phyloP scores from a whole-genome alignment of 1,139 yeast genomes.

The Protomyces inundatus region DNA sequence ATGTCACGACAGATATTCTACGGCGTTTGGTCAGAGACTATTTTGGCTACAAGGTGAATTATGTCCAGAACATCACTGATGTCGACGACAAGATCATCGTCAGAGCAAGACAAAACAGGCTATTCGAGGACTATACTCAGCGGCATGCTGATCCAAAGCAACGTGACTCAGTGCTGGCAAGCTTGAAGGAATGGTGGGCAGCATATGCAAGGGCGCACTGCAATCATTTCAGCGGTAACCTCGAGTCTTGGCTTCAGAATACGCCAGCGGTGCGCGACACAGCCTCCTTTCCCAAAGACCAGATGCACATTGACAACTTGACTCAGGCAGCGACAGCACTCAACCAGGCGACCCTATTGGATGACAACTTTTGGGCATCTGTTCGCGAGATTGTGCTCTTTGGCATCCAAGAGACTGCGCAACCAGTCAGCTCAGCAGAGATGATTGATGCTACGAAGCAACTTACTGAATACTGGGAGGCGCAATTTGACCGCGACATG shows the following conservation, averaged over 20 bases:
- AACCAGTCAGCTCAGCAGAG: constrained; percentile 77
- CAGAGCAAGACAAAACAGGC: constrained; percentile 83
- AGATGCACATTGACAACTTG: constrained; percentile 75
- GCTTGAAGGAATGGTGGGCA: constrained; percentile 46
- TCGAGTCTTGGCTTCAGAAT: constrained; percentile 49
- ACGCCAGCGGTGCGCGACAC: constrained; percentile 52
- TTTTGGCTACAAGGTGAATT: constrained; percentile 79
- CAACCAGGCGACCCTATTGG: constrained; percentile 28
- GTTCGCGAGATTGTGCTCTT: constrained; percentile 74
- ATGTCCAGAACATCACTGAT: constrained; percentile 95
- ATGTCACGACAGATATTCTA: constrained; percentile 88
- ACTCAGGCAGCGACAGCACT: constrained; percentile 46
- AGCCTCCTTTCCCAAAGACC: constrained; percentile 65
- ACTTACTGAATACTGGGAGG: constrained; percentile 87
- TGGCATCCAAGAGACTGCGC: constrained; percentile 62
- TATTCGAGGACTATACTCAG: constrained; percentile 55
- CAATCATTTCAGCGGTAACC: constrained; percentile 36
- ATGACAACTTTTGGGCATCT: constrained; percentile 44
- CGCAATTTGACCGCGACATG: constrained; percentile 81
- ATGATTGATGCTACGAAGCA: constrained; percentile 55
- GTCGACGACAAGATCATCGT: constrained; percentile 94
- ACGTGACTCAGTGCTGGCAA: constrained; percentile 41
- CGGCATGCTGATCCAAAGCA: constrained; percentile 34
- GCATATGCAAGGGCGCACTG: constrained; percentile 45
- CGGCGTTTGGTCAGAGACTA: constrained; percentile 82